Evolutionary conservation across 129 eudicot species (phyloP), one percentile per base, ranked within the genome.

Genomic region (Oenanthe sinensis): DNA sequence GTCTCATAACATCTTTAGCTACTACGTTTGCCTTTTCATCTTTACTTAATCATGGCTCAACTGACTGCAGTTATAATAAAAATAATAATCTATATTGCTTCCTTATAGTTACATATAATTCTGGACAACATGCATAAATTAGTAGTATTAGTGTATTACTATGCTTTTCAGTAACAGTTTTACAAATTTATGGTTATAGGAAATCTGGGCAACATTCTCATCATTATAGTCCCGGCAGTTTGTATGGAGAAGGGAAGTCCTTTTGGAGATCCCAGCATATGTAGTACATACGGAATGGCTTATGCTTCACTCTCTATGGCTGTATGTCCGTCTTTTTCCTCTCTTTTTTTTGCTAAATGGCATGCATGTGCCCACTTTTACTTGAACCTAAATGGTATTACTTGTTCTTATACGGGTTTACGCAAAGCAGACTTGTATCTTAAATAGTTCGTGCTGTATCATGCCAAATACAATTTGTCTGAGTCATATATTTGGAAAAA

Each of bases 281-380:
- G 99, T 65, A 63, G 82, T 15, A 62, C 76, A 45, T 81, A 80
- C 67, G 99, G 90, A 39, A 68, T 90, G 81, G 96, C 89, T 49
- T 96, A 96, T 80, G 93, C 91, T 85, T 92, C 97, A 63, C 90
- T 96, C 68, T 96, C 97, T 39, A 81, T 88, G 94, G 99, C 99
- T 0, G 99, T 96, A 90, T 55, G 91, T 79, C 10, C 72, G 36
- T 33, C 36, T 33, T 33, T 33, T 33, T 33, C 40, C 75, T 4
- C 28, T 36, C 9, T 67, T 2, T 52, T 37, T 62, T 40, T 69
- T 36, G 26, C 17, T 67, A 8, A 9, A 30, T 67, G 37, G 40
- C 40, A 65, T 14, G 20, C 71, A 65, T 14, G 20, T 30, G 42
- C 10, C 17, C 9, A 36, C 22, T 67, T 30, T 67, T 60, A 60